Conservation (phyloP, 352 stramenopile species). For the Thraustochytrium sp. region DNA sequence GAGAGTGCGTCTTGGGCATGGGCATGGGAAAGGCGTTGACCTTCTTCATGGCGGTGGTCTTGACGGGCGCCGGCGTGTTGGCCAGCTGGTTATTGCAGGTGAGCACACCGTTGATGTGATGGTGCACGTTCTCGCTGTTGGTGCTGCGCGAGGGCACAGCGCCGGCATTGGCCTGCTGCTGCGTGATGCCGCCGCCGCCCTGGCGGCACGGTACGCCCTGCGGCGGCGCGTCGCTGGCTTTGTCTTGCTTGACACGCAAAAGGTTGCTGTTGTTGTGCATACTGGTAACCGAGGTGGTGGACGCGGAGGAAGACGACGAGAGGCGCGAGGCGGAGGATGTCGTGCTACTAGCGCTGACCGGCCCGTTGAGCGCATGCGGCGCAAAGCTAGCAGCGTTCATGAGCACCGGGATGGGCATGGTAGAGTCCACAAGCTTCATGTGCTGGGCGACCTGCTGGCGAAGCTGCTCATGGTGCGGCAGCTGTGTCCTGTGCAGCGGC, state of each 20-base stretch:
- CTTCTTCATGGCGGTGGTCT: not conserved
- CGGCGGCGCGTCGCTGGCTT: no score
- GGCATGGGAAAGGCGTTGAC: not conserved
- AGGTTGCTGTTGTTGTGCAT: no score
- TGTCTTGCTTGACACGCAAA: no score
- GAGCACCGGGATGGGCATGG: not conserved
- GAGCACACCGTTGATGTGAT: not conserved
- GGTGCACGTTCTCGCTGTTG: not conserved
- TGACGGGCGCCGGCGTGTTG: not conserved
- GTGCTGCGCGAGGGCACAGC: not conserved
- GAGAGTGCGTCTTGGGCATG: not conserved
- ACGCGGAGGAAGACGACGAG: no score
- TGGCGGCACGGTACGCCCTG: no score
- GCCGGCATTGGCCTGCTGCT: not conserved
- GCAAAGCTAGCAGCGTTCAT: not conserved
- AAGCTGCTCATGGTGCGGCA: constrained; percentile 13
- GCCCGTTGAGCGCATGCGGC: no score
- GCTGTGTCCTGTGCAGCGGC: constrained; percentile 1
- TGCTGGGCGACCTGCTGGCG: constrained; percentile 13
- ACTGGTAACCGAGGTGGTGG: no score
- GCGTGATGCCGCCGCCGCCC: no score
- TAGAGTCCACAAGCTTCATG: not conserved
- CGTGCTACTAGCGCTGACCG: no score
- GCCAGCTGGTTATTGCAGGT: no score
- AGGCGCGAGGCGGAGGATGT: no score